Evolutionary conservation across 257 asterid species (phyloP).

Genomic region (Linderniella brevidens): DNA sequence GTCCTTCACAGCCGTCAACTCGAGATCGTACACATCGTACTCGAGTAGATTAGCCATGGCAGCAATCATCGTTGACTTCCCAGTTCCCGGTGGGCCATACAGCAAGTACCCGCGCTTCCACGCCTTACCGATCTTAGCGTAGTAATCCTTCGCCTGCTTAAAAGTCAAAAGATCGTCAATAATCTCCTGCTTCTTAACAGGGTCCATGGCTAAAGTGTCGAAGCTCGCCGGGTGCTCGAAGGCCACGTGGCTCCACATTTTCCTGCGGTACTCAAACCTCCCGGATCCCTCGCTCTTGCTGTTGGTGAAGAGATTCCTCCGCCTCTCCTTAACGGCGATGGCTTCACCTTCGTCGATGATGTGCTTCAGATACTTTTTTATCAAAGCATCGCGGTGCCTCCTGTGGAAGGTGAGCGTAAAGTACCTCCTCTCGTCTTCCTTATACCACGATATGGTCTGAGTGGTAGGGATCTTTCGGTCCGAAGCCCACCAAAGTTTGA

Average conservation of each 20-base stretch:
- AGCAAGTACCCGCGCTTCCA: constrained; percentile 51
- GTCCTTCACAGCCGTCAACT: constrained; percentile 30
- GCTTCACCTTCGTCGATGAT: constrained; percentile 35
- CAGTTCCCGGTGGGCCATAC: constrained; percentile 34
- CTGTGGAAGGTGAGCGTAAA: constrained; percentile 38
- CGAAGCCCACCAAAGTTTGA: constrained; percentile 43
- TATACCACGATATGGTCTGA: constrained; percentile 22
- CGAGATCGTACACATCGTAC: constrained; percentile 34
- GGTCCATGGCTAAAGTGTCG: constrained; percentile 40
- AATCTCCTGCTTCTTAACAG: constrained; percentile 24
- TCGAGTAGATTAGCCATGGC: constrained; percentile 39
- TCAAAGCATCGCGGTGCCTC: constrained; percentile 12
- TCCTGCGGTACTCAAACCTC: constrained; percentile 10
- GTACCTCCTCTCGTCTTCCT: constrained; percentile 21
- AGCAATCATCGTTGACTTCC: constrained; percentile 42
- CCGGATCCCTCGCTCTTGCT: constrained; percentile 17
- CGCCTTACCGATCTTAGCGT: constrained; percentile 43
- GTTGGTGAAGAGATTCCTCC: constrained; percentile 31
- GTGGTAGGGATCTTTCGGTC: background rate
- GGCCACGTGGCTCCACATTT: constrained; percentile 35
- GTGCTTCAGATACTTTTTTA: constrained; percentile 19
- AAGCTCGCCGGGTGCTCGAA: constrained; percentile 41
- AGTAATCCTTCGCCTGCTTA: constrained; percentile 27
- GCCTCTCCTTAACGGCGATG: constrained; percentile 24
- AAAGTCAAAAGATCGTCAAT: constrained; percentile 25